Evolutionary conservation across 371 early-diverging fungal species (phyloP).

Genomic region (Mucor irregularis): DNA sequence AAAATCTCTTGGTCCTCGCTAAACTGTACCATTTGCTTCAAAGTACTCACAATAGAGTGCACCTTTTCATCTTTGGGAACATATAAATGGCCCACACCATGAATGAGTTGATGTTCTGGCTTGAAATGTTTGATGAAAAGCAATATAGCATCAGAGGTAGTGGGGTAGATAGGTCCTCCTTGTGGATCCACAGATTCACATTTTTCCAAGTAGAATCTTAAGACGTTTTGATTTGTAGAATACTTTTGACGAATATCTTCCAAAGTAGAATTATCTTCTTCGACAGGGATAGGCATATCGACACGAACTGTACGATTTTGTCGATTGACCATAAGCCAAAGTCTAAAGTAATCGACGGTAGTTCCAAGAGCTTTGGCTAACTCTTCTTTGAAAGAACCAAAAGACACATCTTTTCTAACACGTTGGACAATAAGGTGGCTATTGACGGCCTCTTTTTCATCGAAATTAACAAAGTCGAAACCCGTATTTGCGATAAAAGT

Average conservation of each 20-base stretch:
- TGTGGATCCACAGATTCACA: slow-evolving; percentile 2
- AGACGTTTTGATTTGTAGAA: slow-evolving; percentile 19
- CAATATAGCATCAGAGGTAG: slow-evolving; percentile 2
- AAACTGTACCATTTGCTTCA: slow-evolving; percentile 58
- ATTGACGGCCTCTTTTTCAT: slow-evolving; percentile 23
- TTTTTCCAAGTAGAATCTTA: slow-evolving; percentile 31
- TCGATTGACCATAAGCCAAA: slow-evolving; percentile 88
- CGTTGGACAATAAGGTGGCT: slow-evolving; percentile 8
- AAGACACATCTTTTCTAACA: slow-evolving; percentile 35
- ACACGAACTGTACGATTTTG: slow-evolving; percentile 92
- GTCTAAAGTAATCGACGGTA: slow-evolving; percentile 58
- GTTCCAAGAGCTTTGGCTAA: slow-evolving; percentile 36
- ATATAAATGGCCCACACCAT: slow-evolving; percentile 60
- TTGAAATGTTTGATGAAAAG: slow-evolving; percentile 29
- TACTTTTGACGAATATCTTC: slow-evolving; percentile 28
- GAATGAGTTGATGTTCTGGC: slow-evolving; percentile 23
- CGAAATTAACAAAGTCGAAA: slow-evolving; percentile 71
- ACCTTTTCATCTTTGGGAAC: slow-evolving; percentile 56
- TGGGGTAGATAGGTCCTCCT: slow-evolving; percentile 11
- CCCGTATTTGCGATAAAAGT: slow-evolving; percentile 71
- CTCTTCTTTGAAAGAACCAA: slow-evolving; percentile 31
- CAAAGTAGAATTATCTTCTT: slow-evolving; percentile 18
- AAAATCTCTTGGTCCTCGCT: slow-evolving; percentile 55
- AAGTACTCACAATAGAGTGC: slow-evolving; percentile 52
- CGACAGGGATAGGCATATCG: slow-evolving; percentile 63